phyloP scores from a whole-genome alignment of 164 flowering plant genomes.

The Magnolia changhungtana region DNA sequence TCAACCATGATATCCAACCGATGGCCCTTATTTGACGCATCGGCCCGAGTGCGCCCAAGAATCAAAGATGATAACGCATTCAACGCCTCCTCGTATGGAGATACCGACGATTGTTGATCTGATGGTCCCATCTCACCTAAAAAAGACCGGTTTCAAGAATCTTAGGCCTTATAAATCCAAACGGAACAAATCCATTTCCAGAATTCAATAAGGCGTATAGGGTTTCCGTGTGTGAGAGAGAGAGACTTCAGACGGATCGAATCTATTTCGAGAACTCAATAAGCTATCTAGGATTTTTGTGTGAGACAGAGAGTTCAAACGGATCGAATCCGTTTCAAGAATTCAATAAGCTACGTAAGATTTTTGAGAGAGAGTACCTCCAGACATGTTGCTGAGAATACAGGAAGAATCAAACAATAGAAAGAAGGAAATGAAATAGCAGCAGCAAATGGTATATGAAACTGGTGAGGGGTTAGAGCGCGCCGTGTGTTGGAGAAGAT shows the following conservation, averaged over 20 bases:
- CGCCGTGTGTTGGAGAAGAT: too few relatives aligned
- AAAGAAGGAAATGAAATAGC: neutral
- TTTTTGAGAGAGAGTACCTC: neutral
- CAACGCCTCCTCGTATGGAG: constrained; percentile 78
- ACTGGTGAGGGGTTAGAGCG: too few relatives aligned
- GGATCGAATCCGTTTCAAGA: too few relatives aligned
- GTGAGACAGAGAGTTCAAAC: too few relatives aligned
- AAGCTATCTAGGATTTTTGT: too few relatives aligned
- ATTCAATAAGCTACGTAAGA: too few relatives aligned
- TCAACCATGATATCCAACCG: constrained; percentile 59
- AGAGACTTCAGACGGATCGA: too few relatives aligned
- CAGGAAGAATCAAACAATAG: neutral
- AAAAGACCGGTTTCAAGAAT: neutral
- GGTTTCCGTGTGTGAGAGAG: too few relatives aligned
- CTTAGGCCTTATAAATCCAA: neutral
- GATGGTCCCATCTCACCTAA: constrained; percentile 16
- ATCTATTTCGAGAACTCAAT: too few relatives aligned
- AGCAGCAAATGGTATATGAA: too few relatives aligned
- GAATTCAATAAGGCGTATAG: too few relatives aligned
- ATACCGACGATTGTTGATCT: constrained; percentile 9
- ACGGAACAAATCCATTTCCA: too few relatives aligned
- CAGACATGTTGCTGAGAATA: constrained; percentile 6
- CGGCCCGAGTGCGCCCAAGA: constrained; percentile 71
- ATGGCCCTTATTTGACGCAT: constrained; percentile 60
- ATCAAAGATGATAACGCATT: constrained; percentile 83